Evolutionary conservation across 352 stramenopile species (phyloP).

Genomic region (Thraustochytrium sp.): DNA sequence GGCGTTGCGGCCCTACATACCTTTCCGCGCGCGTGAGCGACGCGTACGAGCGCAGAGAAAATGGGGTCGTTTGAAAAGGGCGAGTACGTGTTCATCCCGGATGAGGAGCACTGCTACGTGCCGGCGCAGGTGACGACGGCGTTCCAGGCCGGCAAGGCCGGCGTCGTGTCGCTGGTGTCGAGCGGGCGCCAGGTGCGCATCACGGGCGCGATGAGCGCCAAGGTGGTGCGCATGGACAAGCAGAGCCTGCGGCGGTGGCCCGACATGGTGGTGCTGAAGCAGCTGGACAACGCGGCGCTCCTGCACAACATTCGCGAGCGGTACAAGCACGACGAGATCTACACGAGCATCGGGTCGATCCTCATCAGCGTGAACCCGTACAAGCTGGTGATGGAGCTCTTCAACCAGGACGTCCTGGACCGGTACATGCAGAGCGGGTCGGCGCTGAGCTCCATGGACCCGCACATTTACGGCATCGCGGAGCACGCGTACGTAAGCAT

Average conservation of each 20-base stretch:
- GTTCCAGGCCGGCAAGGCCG: conserved; percentile 22
- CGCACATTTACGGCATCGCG: conserved; percentile 82
- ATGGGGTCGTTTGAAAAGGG: conserved; percentile 33
- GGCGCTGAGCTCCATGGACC: conserved; percentile 55
- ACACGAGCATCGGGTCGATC: conserved; percentile 68
- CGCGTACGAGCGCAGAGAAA: too few relatives aligned
- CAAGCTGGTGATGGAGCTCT: conserved; percentile 52
- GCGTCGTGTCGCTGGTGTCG: background rate
- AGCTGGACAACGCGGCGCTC: conserved; percentile 47
- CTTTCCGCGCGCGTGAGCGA: too few relatives aligned
- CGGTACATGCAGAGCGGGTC: conserved; percentile 48
- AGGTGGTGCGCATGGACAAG: conserved; percentile 29
- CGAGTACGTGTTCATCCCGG: conserved; percentile 33
- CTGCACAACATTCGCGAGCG: conserved; percentile 53
- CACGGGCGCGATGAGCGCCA: background rate
- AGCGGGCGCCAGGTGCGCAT: background rate
- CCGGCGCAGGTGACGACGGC: conserved; percentile 6
- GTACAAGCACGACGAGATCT: conserved; percentile 70
- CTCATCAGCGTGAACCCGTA: conserved; percentile 68
- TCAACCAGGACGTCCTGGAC: conserved; percentile 43
- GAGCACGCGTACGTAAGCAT: conserved; percentile 76
- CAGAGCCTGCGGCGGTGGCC: conserved; percentile 43
- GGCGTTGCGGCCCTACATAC: too few relatives aligned
- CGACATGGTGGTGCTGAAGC: conserved; percentile 49
- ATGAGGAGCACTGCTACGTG: conserved; percentile 45